phyloP scores from a whole-genome alignment of 2,329 filamentous ascomycete species.

The Monosporascus sp. region DNA sequence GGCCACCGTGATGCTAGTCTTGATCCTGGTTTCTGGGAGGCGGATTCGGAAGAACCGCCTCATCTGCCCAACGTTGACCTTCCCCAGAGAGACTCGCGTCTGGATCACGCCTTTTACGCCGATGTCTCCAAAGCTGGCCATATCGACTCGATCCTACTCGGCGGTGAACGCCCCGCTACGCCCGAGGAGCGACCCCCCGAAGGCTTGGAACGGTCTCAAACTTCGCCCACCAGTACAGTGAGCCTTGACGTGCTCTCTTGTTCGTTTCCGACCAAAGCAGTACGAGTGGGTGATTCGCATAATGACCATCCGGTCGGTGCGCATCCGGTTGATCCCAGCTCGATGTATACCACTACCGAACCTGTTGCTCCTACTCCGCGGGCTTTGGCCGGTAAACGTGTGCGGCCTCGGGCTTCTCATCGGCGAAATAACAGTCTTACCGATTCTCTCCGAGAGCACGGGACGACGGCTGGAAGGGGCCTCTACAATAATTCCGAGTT shows the following conservation, averaged over 20 bases:
- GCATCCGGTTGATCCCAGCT: slow-evolving; percentile 51
- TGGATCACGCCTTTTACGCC: slow-evolving; percentile 36
- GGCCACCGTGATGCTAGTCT: slow-evolving; percentile 52
- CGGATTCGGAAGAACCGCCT: slow-evolving; percentile 36
- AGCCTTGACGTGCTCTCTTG: slow-evolving; percentile 60
- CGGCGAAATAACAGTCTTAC: slow-evolving; percentile 84
- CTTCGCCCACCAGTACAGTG: slow-evolving; percentile 51
- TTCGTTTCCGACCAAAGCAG: slow-evolving; percentile 52
- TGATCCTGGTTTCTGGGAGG: slow-evolving; percentile 51
- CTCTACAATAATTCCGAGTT: slow-evolving; percentile 51
- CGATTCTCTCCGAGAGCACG: slow-evolving; percentile 72
- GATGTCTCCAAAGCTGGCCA: slow-evolving; percentile 42
- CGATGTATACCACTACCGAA: slow-evolving; percentile 39
- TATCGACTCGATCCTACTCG: slow-evolving; percentile 40
- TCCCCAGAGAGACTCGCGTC: slow-evolving; percentile 17
- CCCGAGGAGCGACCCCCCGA: slow-evolving; percentile 32
- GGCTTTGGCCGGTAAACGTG: slow-evolving; percentile 52
- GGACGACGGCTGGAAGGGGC: slow-evolving; percentile 38
- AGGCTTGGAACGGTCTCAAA: slow-evolving; percentile 28
- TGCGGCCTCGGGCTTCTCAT: slow-evolving; percentile 56
- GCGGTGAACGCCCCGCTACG: slow-evolving; percentile 39
- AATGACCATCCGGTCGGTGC: slow-evolving; percentile 41
- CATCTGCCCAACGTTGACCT: slow-evolving; percentile 37
- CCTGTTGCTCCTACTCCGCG: slow-evolving; percentile 55
- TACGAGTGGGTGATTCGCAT: slow-evolving; percentile 34